A percentile compares a stretch with the other conserved stretches of the same genome.
Conservation (phyloP, 441 rosid species). For the Flueggea neowawraea region DNA sequence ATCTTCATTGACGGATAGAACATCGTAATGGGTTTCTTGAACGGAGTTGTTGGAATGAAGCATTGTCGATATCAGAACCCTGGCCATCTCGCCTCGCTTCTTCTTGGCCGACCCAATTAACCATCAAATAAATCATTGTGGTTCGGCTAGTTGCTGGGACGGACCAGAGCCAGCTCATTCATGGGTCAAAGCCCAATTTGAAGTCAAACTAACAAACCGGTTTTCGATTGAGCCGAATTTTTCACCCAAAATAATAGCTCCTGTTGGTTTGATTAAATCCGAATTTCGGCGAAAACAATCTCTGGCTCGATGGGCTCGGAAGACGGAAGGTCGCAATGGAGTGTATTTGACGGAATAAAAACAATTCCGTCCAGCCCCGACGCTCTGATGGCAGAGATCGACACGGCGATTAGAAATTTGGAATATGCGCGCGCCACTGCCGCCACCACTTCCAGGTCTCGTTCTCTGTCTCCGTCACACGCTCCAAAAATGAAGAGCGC, state of each 20-base stretch:
- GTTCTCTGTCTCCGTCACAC: slow-evolving; percentile 27
- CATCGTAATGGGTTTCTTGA: slow-evolving; percentile 52
- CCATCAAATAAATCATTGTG: too few relatives aligned
- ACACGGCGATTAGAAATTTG: slow-evolving; percentile 45
- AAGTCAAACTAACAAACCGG: too few relatives aligned
- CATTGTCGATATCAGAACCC: slow-evolving; percentile 25
- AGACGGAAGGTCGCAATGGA: slow-evolving; percentile 32
- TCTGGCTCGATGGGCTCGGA: slow-evolving; percentile 33
- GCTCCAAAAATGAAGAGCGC: slow-evolving; percentile 11
- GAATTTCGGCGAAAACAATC: too few relatives aligned
- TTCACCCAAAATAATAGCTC: too few relatives aligned
- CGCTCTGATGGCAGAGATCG: slow-evolving; percentile 53
- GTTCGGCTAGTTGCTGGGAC: too few relatives aligned
- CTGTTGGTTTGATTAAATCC: too few relatives aligned
- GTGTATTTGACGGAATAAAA: slow-evolving; percentile 48
- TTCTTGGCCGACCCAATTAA: too few relatives aligned
- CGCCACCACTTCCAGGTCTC: slow-evolving; percentile 18
- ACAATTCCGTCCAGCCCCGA: slow-evolving; percentile 40
- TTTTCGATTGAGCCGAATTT: too few relatives aligned
- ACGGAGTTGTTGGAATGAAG: slow-evolving; percentile 32
- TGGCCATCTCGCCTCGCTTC: too few relatives aligned
- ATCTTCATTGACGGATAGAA: slow-evolving; percentile 56
- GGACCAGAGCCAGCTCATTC: too few relatives aligned
- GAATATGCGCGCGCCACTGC: slow-evolving; percentile 44
- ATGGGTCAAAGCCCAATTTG: too few relatives aligned